phyloP scores from a whole-genome alignment of 257 asterid genomes.

The Orobanche coerulescens region DNA sequence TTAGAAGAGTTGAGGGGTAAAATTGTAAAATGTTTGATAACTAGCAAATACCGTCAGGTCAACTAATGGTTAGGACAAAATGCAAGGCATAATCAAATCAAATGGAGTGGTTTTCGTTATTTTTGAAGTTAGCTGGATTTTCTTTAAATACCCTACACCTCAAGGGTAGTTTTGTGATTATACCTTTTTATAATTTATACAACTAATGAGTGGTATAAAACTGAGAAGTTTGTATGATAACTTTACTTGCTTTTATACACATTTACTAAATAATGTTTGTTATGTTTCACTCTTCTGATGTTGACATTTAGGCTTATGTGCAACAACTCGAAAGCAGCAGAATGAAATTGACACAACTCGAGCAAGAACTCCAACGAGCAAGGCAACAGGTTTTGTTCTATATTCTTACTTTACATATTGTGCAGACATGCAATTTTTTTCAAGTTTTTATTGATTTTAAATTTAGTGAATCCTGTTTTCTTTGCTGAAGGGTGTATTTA shows the following conservation, averaged over 20 bases:
- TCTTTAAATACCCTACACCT: too few relatives aligned
- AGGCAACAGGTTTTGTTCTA: constrained; percentile 53
- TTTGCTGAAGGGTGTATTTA: constrained; percentile 62
- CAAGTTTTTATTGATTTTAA: too few relatives aligned
- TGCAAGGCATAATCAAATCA: too few relatives aligned
- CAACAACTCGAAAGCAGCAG: constrained; percentile 88
- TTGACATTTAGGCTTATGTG: constrained; percentile 60
- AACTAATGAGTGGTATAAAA: background rate
- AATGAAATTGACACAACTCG: constrained; percentile 67
- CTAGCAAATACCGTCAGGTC: too few relatives aligned
- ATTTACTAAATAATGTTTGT: background rate
- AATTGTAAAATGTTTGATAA: too few relatives aligned
- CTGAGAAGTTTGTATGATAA: background rate
- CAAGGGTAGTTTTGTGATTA: too few relatives aligned
- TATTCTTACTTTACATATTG: constrained; percentile 13
- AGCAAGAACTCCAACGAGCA: constrained; percentile 68
- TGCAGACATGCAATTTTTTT: background rate
- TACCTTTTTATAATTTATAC: background rate
- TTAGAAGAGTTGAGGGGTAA: too few relatives aligned
- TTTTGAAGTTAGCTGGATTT: too few relatives aligned
- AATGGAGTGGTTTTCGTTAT: too few relatives aligned
- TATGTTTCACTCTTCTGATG: background rate
- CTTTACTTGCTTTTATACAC: background rate
- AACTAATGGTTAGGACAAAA: too few relatives aligned
- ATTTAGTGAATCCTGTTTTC: constrained; percentile 27